These are phyloP conservation scores for Euphorbia pulcherrima DNA, from an alignment of 345 rosid species.

Conservation along the genomic window DNA sequence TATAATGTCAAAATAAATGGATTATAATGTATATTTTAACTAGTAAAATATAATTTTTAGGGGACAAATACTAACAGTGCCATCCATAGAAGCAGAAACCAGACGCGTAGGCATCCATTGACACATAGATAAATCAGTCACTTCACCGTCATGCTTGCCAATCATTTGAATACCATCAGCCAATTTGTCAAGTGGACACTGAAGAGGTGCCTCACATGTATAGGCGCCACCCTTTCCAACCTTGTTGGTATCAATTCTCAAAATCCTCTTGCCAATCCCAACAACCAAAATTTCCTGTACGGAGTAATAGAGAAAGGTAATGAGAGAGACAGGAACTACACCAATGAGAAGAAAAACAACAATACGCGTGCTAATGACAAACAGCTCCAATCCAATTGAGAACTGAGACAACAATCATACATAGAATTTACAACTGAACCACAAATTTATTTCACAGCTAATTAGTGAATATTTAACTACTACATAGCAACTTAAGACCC, in stretches of 20 bases:
- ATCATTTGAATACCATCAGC: slow-evolving; percentile 74
- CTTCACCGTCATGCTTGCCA: slow-evolving; percentile 83
- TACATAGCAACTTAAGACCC: too few relatives aligned
- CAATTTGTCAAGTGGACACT: slow-evolving; percentile 55
- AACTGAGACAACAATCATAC: too few relatives aligned
- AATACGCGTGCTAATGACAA: too few relatives aligned
- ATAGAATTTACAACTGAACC: too few relatives aligned
- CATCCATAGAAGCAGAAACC: slow-evolving; percentile 39
- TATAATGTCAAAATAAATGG: too few relatives aligned
- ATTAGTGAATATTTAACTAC: too few relatives aligned
- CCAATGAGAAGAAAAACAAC: too few relatives aligned
- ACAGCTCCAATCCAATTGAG: too few relatives aligned
- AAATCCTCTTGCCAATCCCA: slow-evolving; percentile 62
- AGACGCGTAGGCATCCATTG: slow-evolving; percentile 79
- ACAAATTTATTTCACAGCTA: too few relatives aligned
- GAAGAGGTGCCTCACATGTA: slow-evolving; percentile 66
- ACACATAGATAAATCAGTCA: slow-evolving; percentile 94
- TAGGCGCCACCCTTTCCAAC: slow-evolving; percentile 52
- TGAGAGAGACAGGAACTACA: too few relatives aligned
- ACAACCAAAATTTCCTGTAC: slow-evolving; percentile 79
- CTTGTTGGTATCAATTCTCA: slow-evolving; percentile 69
- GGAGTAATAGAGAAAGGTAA: background rate
- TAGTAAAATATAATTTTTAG: too few relatives aligned
- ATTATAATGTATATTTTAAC: too few relatives aligned
- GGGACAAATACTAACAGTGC: slow-evolving; percentile 68